Evolutionary conservation across 2,329 filamentous ascomycete genomes (phyloP), one percentile per base, ranked within the genome.

Genomic region (Sporothrix schenckii): DNA sequence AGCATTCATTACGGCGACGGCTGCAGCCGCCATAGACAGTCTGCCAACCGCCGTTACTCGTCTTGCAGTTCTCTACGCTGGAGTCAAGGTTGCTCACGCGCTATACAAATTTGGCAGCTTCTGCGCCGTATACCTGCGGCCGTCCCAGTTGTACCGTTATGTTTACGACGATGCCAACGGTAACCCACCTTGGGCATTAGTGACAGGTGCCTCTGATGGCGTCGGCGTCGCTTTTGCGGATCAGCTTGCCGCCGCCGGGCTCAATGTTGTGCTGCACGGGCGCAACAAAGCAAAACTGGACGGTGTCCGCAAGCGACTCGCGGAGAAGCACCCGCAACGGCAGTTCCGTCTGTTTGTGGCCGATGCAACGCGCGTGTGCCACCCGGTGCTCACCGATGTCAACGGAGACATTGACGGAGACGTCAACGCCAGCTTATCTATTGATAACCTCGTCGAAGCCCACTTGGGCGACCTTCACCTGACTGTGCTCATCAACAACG

Each of bases 211-310:
- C 21, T 84, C 80, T 16, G 85, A 86, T 60, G 87, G 86, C 24
- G 87, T 88, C 52, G 87, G 87, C 13, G 78, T 79, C 39, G 82
- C 78, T 0, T 83, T 88, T 71, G 81, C 82, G 3, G 76, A 82
- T 69, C 83, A 86, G 74, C 83, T 89, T n/a, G 83, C 83, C 21
- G 71, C 73, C 0, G 78, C 77, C 16, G 84, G 85, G 61, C 88
- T 88, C 81, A 85, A 87, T 74, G 80, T 89, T 47, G 79, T 88
- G 19, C 75, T 89, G 10, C 86, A 89, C 72, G 86, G 87, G n/a
- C 83, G 85, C 49, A 86, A 86, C 71, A 72, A 74, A 2, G 72
- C 77, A 3, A 88, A 87, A 73, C 80, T 89, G 3, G 75, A 80
- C 2, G 69, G 69, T 1, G 77, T 85, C n/a, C 75, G 78, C n/a